Conservation (phyloP, 305 asterid species). For the Withania somnifera region DNA sequence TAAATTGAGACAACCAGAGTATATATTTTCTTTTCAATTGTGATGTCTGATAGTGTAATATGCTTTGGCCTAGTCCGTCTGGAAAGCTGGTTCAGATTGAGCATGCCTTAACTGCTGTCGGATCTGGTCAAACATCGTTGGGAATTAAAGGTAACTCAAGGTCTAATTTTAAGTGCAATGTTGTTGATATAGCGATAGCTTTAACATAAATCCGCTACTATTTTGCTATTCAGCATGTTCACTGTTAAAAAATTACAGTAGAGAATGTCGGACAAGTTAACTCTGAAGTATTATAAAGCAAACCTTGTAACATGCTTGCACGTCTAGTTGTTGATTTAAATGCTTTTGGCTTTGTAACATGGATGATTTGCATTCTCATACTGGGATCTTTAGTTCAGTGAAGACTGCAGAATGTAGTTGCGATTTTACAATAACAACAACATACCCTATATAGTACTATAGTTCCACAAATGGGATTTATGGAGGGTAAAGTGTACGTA, state of each 20-base stretch:
- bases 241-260: neutral
- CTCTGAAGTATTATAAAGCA: neutral
- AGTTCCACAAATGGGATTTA: too few species aligned
- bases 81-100: constrained; percentile 98
- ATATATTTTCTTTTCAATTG: neutral
- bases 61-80: constrained; percentile 39
- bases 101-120: constrained; percentile 96
- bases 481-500: too few species aligned
- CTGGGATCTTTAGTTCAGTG: neutral
- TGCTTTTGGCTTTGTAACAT: neutral
- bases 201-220: neutral
- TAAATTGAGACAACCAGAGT: too few species aligned
- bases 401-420: neutral
- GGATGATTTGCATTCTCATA: neutral
- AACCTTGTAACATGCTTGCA: neutral
- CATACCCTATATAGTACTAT: too few species aligned
- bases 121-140: constrained; percentile 94
- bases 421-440: too few species aligned
- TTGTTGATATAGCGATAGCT: neutral
- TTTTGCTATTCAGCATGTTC: neutral
- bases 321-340: neutral
- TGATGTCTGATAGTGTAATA: neutral
- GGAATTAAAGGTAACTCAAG: constrained; percentile 73
- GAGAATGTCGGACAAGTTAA: neutral
- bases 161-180: neutral